These are phyloP conservation scores for Diplocarpon rosae DNA, from an alignment of 2,329 filamentous ascomycete genomes.

Conservation along the genomic window DNA sequence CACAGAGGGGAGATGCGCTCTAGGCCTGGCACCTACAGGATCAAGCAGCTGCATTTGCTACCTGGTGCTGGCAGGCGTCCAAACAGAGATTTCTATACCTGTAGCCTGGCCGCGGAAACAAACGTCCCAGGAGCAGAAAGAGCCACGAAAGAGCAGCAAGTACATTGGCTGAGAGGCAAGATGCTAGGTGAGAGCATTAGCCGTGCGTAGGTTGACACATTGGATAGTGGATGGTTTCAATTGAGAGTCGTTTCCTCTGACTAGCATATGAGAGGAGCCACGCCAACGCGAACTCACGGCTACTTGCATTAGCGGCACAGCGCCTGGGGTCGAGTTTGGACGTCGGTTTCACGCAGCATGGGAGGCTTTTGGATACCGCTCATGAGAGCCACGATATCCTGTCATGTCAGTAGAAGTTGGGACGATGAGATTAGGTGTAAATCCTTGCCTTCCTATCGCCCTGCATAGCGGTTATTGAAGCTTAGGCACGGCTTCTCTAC, in stretches of 20 bases:
- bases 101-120: not conserved
- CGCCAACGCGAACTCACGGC: not conserved
- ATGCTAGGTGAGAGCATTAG: slow-evolving; percentile 9
- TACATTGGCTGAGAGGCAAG: not conserved
- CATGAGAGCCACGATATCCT: too few species aligned
- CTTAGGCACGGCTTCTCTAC: too few species aligned
- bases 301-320: not conserved
- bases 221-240: too few species aligned
- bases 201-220: too few species aligned
- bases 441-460: too few species aligned
- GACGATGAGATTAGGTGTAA: too few species aligned
- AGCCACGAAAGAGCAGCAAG: not conserved
- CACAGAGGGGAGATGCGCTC: not conserved
- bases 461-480: too few species aligned
- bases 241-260: not conserved
- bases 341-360: slow-evolving; percentile 11
- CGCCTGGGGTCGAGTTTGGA: slow-evolving; percentile 11
- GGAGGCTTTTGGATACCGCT: too few species aligned
- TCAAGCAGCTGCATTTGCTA: not conserved
- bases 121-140: not conserved
- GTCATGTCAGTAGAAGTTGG: too few species aligned
- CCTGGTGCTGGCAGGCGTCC: not conserved
- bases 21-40: not conserved
- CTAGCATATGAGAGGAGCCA: not conserved
- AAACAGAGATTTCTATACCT: not conserved